phyloP scores from a whole-genome alignment of 768 basidiomycete genomes.

The Calvatia gigantea region DNA sequence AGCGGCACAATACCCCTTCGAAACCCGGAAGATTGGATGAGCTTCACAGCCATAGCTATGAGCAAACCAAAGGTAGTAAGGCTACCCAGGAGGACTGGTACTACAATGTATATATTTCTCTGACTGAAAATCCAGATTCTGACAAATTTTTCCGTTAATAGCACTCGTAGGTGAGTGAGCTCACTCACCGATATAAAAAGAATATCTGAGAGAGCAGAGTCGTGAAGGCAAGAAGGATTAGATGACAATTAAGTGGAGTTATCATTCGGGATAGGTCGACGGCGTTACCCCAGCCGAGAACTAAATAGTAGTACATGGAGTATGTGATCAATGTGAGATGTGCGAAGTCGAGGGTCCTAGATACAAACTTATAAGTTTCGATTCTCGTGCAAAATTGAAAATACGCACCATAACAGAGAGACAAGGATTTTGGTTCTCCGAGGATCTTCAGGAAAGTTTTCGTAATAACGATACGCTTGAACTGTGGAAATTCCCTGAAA shows the following conservation, averaged over 20 bases:
- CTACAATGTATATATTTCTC: conserved; percentile 3
- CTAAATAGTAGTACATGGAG: conserved; percentile 18
- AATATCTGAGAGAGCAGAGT: conserved; percentile 15
- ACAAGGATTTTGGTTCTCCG: conserved; percentile 15
- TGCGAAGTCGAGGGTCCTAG: conserved; percentile 17
- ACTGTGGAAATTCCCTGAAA: conserved; percentile 19
- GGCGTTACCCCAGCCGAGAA: conserved; percentile 16
- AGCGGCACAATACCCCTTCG: neutral
- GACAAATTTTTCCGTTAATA: neutral
- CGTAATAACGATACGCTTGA: conserved; percentile 19
- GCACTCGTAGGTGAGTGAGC: neutral
- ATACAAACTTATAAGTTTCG: neutral
- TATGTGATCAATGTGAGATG: conserved; percentile 18
- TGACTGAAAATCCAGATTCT: conserved; percentile 17
- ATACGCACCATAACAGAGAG: conserved; percentile 4
- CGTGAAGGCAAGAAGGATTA: conserved; percentile 14
- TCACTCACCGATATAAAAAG: conserved; percentile 15
- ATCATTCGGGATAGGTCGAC: conserved; percentile 9
- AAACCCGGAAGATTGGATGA: neutral
- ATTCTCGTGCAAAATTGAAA: neutral
- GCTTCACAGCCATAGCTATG: neutral
- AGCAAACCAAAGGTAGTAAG: conserved; percentile 7
- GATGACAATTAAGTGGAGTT: conserved; percentile 11
- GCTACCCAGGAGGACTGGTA: conserved; percentile 3
- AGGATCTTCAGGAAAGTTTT: conserved; percentile 16